Conservation (phyloP, 1,139 yeast species). For the Lodderomyces theae region DNA sequence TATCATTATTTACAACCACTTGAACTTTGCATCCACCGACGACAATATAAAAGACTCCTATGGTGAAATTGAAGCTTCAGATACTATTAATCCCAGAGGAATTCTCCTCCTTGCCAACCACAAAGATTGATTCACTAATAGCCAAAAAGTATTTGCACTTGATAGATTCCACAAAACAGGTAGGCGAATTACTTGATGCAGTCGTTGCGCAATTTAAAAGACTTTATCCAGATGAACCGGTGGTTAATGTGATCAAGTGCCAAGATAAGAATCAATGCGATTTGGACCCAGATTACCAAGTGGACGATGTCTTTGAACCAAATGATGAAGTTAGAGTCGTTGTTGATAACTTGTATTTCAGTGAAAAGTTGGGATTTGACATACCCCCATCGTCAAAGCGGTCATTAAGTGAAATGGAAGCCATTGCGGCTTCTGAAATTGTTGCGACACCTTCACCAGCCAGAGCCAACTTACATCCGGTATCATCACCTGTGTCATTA, state of each 20-base stretch:
- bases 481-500: conserved; percentile 19
- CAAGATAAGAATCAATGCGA: conserved; percentile 70
- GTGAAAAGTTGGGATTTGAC: neutral
- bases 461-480: conserved; percentile 5
- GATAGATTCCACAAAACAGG: conserved; percentile 44
- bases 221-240: conserved; percentile 60
- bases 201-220: conserved; percentile 47
- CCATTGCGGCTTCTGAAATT: conserved; percentile 15
- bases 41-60: conserved; percentile 5
- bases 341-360: conserved; percentile 23
- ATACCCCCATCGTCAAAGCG: neutral
- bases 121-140: conserved; percentile 13
- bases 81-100: conserved; percentile 37
- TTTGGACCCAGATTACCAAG: conserved; percentile 69
- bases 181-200: conserved; percentile 42
- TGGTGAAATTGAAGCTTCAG: conserved; percentile 37
- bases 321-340: conserved; percentile 57
- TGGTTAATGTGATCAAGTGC: conserved; percentile 50
- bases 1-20: no score
- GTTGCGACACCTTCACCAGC: conserved; percentile 17
- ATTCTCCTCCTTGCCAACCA: conserved; percentile 18
- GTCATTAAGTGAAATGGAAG: conserved; percentile 4
- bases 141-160: conserved; percentile 59
- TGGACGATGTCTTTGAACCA: conserved; percentile 50
- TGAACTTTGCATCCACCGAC: neutral